Base-by-base conservation (phyloP, 2,329 filamentous ascomycete genomes). In the Colletotrichum eleusines region DNA sequence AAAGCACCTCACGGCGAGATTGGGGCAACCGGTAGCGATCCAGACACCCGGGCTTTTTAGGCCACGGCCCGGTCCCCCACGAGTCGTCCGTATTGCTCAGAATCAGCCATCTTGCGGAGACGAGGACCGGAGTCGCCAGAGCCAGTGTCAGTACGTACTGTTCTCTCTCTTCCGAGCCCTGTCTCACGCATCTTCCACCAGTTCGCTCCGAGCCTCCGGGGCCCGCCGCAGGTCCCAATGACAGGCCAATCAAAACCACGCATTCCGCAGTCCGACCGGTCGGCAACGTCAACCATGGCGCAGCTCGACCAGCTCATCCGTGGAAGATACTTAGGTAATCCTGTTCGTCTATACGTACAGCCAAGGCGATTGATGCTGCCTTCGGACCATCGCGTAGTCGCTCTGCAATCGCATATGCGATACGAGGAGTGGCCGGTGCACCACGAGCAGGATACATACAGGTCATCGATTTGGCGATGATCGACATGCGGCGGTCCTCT, bases 1-100 rank as follows among this genome's bases (percentile, higher is more conserved):
- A 48, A 71, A 51, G 68, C 68, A 53, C 58, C 68, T 68, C 68
- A 71, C 58, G 68, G 64, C 63, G 68, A 63, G 68, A 71, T 64
- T 68, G 44, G 44, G 42, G 67, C 31, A 35, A 50, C 31, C 9
- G 28, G 14, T 12, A 44, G 44, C 23, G 20, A 33, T 14, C 31
- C 38, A 31, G n/a, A 31, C 44, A 31, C 38, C 64, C 68, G 44
- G 44, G 64, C 51, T 38, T 40, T 35, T 38, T 18, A 35, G 57
- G 46, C 35, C 16, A n/a, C 42, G 50, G 44, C 48, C 64, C 64
- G 51, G 38, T 23, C 58, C 44, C 46, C 64, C 58, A 63, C 51
- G 46, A 58, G 46, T 66, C n/a, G 35, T 62, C 57, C 48, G 48
- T 35, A 20, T 60, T 14, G 38, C 50, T 59, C 44, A 51, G n/a